phyloP scores from a whole-genome alignment of 192 early-diverging fungal genomes.

The Backusella sp. region DNA sequence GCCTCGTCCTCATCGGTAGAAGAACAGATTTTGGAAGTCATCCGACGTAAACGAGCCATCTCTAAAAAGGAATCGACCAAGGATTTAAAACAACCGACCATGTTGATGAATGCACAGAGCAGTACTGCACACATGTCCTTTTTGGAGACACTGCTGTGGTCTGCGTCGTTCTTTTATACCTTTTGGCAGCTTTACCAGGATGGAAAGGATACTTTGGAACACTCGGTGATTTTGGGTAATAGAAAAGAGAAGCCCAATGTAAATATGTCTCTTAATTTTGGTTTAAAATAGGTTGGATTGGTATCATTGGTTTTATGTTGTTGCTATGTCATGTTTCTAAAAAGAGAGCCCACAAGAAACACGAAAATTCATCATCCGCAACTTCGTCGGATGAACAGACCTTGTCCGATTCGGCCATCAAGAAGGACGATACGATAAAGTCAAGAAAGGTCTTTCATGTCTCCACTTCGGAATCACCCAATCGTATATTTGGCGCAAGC shows the following conservation, averaged over 20 bases:
- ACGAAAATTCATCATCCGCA: constrained; percentile 7
- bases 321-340: neutral
- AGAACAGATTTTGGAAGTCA: constrained; percentile 19
- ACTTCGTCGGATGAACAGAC: constrained; percentile 21
- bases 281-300: constrained; percentile 4
- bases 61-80: neutral
- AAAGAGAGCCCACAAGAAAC: neutral
- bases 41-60: constrained; percentile 11
- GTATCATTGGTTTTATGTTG: neutral
- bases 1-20: constrained; percentile 35
- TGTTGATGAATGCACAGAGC: neutral
- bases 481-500: constrained; percentile 27
- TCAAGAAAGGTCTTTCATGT: neutral
- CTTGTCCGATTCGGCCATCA: neutral
- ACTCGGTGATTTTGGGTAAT: constrained; percentile 15
- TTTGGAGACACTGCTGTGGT: constrained; percentile 9
- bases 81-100: constrained; percentile 5
- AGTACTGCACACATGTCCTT: neutral
- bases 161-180: constrained; percentile 5
- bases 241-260: too few species aligned
- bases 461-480: neutral
- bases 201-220: neutral
- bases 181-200: constrained; percentile 8
- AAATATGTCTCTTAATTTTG: neutral
- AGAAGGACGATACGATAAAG: neutral